Conservation (phyloP, 495 filamentous ascomycete species). For the Penicillium pulvis region DNA sequence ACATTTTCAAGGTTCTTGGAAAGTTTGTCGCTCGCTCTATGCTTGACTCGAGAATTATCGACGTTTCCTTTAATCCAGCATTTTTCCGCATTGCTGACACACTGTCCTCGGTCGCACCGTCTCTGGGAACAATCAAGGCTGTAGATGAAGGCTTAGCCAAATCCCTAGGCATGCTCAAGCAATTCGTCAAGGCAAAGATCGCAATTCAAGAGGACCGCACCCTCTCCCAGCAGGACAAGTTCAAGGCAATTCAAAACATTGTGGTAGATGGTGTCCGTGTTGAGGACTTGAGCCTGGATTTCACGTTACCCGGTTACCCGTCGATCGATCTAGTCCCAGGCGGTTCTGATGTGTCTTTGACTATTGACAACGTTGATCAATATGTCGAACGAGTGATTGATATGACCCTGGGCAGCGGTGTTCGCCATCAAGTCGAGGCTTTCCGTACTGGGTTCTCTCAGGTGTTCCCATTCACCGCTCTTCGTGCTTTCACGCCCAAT, state of each 20-base stretch:
- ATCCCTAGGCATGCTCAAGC: slow-evolving; percentile 85
- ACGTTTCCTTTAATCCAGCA: slow-evolving; percentile 95
- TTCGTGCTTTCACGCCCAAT: slow-evolving; percentile 92
- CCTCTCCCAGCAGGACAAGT: slow-evolving; percentile 68
- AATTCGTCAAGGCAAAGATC: slow-evolving; percentile 81
- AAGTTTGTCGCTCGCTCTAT: slow-evolving; percentile 98
- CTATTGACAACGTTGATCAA: slow-evolving; percentile 82
- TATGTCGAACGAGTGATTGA: slow-evolving; percentile 93
- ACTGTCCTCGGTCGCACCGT: slow-evolving; percentile 72
- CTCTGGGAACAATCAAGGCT: slow-evolving; percentile 85
- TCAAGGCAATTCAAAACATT: slow-evolving; percentile 65
- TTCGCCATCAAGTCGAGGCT: slow-evolving; percentile 85
- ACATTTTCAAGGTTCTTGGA: slow-evolving; percentile 90
- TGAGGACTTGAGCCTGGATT: slow-evolving; percentile 89
- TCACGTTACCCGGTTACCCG: slow-evolving; percentile 92
- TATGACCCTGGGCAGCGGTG: slow-evolving; percentile 83
- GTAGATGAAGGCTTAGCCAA: slow-evolving; percentile 86
- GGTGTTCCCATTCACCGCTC: slow-evolving; percentile 91
- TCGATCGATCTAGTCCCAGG: slow-evolving; percentile 78
- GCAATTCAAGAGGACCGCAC: slow-evolving; percentile 68
- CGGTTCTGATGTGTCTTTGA: slow-evolving; percentile 73
- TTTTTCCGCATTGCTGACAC: slow-evolving; percentile 94
- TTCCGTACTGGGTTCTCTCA: slow-evolving; percentile 92
- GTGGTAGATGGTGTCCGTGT: slow-evolving; percentile 70
- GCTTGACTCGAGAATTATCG: slow-evolving; percentile 97